These are phyloP conservation scores for Megacollybia marginata DNA, from an alignment of 768 basidiomycete genomes.

Conservation along the genomic window DNA sequence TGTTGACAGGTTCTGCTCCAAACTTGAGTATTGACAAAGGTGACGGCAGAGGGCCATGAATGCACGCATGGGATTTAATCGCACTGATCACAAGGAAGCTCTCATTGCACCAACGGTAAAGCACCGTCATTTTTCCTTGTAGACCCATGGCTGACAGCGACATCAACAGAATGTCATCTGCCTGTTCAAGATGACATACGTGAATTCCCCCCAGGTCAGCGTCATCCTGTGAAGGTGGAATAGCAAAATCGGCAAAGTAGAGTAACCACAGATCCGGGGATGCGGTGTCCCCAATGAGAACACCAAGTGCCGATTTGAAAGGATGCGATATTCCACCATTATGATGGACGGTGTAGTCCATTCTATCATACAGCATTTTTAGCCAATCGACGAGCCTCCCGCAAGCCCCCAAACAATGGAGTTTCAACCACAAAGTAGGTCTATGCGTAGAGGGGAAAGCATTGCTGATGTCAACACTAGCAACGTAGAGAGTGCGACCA, in stretches of 20 bases:
- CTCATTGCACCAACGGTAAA: constrained; percentile 14
- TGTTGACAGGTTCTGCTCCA: not conserved
- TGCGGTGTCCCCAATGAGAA: constrained; percentile 18
- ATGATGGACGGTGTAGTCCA: constrained; percentile 12
- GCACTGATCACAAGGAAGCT: constrained; percentile 19
- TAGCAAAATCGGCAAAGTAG: constrained; percentile 14
- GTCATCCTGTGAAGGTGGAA: constrained; percentile 7
- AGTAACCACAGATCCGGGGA: constrained; percentile 20
- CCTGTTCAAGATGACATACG: constrained; percentile 16
- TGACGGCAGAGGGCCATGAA: not conserved
- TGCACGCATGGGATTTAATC: not conserved
- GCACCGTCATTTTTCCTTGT: constrained; percentile 9
- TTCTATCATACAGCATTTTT: constrained; percentile 13
- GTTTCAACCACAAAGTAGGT: constrained; percentile 24
- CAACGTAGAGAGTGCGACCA: constrained; percentile 10
- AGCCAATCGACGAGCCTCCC: constrained; percentile 22
- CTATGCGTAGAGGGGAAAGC: constrained; percentile 27
- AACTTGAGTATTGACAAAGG: not conserved
- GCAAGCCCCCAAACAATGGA: constrained; percentile 9
- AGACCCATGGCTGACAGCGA: constrained; percentile 10
- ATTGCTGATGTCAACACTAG: constrained; percentile 20
- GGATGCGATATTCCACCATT: constrained; percentile 4
- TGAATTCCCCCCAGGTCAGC: constrained; percentile 4
- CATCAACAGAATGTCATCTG: constrained; percentile 17
- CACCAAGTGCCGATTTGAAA: constrained; percentile 16